Evolutionary conservation across 129 eudicot species (phyloP).

Genomic region (Lonicera japonica): DNA sequence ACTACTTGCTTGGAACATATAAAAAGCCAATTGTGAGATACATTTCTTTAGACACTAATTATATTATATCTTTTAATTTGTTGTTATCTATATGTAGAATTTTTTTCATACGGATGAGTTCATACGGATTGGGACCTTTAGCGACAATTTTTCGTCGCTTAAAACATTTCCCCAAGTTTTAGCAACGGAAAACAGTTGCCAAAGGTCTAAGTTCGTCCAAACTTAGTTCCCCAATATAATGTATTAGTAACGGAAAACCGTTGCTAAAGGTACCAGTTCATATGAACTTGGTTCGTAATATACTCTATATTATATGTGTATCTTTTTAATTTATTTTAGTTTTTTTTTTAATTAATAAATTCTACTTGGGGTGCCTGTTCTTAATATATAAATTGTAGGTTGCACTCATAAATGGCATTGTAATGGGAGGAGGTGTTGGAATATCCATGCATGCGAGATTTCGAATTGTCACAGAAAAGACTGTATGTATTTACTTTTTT

Average conservation of each 20-base stretch:
- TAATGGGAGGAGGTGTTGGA: constrained; percentile 68
- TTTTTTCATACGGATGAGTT: too few relatives aligned
- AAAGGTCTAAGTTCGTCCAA: too few relatives aligned
- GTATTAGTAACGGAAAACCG: too few relatives aligned
- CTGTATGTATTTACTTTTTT: constrained; percentile 17
- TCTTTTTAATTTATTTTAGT: neutral
- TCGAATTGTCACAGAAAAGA: constrained; percentile 44
- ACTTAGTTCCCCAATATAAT: too few relatives aligned
- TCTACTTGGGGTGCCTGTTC: too few relatives aligned
- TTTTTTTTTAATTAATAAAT: neutral
- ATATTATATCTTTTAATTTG: neutral
- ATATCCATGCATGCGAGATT: constrained; percentile 41
- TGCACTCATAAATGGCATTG: constrained; percentile 33
- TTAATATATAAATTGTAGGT: constrained; percentile 9
- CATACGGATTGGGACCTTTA: too few relatives aligned
- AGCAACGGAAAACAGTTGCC: too few relatives aligned
- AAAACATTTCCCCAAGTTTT: too few relatives aligned
- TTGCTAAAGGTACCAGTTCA: too few relatives aligned
- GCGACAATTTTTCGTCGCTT: too few relatives aligned
- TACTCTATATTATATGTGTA: neutral
- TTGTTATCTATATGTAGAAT: neutral
- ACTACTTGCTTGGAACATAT: constrained; percentile 41
- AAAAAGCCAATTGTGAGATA: constrained; percentile 30
- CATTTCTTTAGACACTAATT: neutral
- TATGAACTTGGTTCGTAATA: too few relatives aligned